Base-by-base conservation (phyloP, 1,284 basidiomycete genomes). In the Porphyrellus sp. region DNA sequence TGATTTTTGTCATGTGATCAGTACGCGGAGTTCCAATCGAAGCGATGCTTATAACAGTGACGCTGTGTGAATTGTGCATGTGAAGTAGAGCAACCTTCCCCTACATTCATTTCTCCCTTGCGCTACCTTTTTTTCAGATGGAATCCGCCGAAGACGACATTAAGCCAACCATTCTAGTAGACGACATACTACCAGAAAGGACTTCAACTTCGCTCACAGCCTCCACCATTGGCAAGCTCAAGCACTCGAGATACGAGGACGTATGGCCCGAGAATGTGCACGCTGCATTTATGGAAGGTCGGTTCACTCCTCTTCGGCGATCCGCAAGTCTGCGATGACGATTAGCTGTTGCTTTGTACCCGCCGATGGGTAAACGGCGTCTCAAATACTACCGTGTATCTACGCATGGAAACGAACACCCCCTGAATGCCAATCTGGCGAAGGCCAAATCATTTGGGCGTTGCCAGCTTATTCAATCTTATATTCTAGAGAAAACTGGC, bases 281-380 rank as follows among this genome's bases (percentile, higher is more conserved):
- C 65, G 65, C 65, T 46, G 65, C 70, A 12, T 68, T 68, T 34
- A 71, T 71, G 65, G 70, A 68, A 70, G 65, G 65, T 70, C 15
- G 4, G 65, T 54, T 40, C 34, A 15, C 13, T 7, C 4, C 16
- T 39, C 20, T 39, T 43, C 20, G 8, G 16, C 30, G 21, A 12
- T 46, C 13, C 33, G 33, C 12, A 18, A 30, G 34, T 49, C 51
- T 57, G 31, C 49, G 45, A 65, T 49, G 20, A 52, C 27, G 38
- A 33, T 5, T 44, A 68, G 65, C 65, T 15, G 49, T 70, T 25
- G 48, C 57, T 37, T n/a, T 68, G 44, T 68, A 71, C 53, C 65
- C 65, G 2, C 70, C 65, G n/a, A 71, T 68, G 70, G 65, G 65
- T 13, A 68, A 68, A 52, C 70, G 67, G 23, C 70, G 65, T 33